These are phyloP conservation scores for Pyrenopolyporus hunteri DNA, from an alignment of 495 filamentous ascomycete genomes.

Conservation along the genomic window DNA sequence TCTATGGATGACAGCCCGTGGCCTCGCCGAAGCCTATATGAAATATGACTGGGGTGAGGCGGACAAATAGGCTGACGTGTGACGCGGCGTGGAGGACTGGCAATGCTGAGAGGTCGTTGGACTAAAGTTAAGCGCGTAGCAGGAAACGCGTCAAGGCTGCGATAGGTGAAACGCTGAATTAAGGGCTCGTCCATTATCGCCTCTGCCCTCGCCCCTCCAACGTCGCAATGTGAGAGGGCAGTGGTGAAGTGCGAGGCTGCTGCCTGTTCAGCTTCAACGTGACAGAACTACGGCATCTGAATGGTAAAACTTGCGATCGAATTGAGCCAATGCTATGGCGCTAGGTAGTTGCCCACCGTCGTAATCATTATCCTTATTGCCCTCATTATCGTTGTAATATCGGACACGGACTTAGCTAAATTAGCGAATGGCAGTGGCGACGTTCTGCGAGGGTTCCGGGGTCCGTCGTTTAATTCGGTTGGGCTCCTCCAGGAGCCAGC, in stretches of 20 bases:
- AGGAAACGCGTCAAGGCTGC: constrained; percentile 7
- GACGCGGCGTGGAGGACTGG: constrained; percentile 19
- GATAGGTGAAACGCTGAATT: constrained; percentile 15
- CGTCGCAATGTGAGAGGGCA: constrained; percentile 11
- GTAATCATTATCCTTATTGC: constrained; percentile 1
- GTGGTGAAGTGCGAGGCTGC: constrained; percentile 28
- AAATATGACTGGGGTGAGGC: constrained; percentile 18
- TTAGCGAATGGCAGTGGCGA: constrained; percentile 21
- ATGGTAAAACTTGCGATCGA: constrained; percentile 19
- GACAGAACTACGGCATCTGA: constrained; percentile 1
- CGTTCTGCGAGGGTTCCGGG: constrained; percentile 14
- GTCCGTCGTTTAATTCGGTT: constrained; percentile 20
- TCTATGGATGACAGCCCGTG: neutral
- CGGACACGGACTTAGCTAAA: constrained; percentile 2
- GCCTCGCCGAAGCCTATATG: constrained; percentile 21
- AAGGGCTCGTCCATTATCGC: constrained; percentile 4
- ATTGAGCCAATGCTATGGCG: constrained; percentile 2
- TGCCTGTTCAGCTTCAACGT: constrained; percentile 30
- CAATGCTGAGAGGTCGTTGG: constrained; percentile 10
- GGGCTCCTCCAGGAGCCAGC: no score
- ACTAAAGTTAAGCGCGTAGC: constrained; percentile 22
- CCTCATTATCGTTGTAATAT: constrained; percentile 13
- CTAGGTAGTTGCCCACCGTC: constrained; percentile 2
- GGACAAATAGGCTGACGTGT: constrained; percentile 29
- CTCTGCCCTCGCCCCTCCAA: constrained; percentile 7